These are phyloP conservation scores for Musa acuminata DNA, from an alignment of 176 grass and related monocot genomes.

Conservation along the genomic window DNA sequence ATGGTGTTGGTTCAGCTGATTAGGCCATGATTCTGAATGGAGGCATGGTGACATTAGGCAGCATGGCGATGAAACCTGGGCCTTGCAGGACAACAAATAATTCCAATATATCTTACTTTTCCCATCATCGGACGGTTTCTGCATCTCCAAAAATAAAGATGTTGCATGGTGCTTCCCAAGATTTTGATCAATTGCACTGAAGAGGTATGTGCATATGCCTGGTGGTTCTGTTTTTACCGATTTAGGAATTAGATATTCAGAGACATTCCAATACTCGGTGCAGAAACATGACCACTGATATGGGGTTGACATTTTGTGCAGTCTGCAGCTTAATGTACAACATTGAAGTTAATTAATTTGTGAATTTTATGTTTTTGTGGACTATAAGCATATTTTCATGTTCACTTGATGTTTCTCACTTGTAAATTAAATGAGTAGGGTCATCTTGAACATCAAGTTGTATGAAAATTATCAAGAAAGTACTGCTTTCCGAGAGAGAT, in stretches of 20 bases:
- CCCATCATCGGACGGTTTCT: not conserved
- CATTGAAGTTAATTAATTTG: no score
- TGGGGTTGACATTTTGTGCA: no score
- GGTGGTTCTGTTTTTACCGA: not conserved
- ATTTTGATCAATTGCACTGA: not conserved
- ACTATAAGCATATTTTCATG: not conserved
- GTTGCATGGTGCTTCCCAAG: not conserved
- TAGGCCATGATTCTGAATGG: slow-evolving; percentile 20
- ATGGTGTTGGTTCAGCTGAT: not conserved
- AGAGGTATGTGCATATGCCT: slow-evolving; percentile 5
- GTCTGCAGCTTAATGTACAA: no score
- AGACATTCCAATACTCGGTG: not conserved
- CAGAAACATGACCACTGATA: no score
- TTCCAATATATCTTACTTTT: not conserved
- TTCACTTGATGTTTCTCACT: not conserved
- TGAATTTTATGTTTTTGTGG: no score
- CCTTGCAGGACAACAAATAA: not conserved
- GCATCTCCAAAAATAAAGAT: not conserved
- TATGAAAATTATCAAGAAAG: not conserved
- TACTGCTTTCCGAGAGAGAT: not conserved
- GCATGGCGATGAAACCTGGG: not conserved
- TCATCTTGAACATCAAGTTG: not conserved
- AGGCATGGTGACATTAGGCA: slow-evolving; percentile 11
- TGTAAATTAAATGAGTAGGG: not conserved
- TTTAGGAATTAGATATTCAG: not conserved